These are phyloP conservation scores for Malania oleifera DNA, from an alignment of 164 flowering plant species.

Conservation along the genomic window DNA sequence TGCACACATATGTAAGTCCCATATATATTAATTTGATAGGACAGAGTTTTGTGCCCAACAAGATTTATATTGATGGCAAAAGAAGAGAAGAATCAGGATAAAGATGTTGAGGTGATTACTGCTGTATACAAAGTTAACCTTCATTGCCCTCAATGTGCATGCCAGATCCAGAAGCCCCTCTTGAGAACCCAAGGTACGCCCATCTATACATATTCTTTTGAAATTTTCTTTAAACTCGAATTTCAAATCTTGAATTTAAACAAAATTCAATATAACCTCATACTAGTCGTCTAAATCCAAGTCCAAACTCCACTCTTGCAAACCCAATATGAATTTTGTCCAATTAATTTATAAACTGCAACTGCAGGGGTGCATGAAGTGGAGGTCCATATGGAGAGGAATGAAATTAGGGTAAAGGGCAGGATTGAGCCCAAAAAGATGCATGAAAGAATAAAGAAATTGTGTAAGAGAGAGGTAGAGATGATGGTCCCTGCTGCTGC, in stretches of 20 bases:
- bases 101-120: slow-evolving; percentile 26
- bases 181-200: slow-evolving; percentile 45
- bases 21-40: no score
- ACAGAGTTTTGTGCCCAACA: no score
- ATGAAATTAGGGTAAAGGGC: slow-evolving; percentile 55
- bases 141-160: slow-evolving; percentile 66
- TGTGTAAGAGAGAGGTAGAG: slow-evolving; percentile 47
- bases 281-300: background rate
- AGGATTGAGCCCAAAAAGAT: slow-evolving; percentile 38
- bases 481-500: slow-evolving; percentile 21
- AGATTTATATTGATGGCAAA: no score
- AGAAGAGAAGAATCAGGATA: slow-evolving; percentile 23
- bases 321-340: background rate
- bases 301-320: background rate
- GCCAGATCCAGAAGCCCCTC: slow-evolving; percentile 50
- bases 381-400: slow-evolving; percentile 39
- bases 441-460: slow-evolving; percentile 34
- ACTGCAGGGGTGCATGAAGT: slow-evolving; percentile 51
- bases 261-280: no score
- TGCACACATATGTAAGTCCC: no score
- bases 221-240: no score
- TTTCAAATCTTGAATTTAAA: no score
- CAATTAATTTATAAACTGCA: background rate
- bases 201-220: background rate
- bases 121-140: slow-evolving; percentile 60